A percentile compares a stretch with the other conserved stretches of the same genome.
phyloP scores from a whole-genome alignment of 495 filamentous ascomycete genomes.

The Aspergillus biplanus region DNA sequence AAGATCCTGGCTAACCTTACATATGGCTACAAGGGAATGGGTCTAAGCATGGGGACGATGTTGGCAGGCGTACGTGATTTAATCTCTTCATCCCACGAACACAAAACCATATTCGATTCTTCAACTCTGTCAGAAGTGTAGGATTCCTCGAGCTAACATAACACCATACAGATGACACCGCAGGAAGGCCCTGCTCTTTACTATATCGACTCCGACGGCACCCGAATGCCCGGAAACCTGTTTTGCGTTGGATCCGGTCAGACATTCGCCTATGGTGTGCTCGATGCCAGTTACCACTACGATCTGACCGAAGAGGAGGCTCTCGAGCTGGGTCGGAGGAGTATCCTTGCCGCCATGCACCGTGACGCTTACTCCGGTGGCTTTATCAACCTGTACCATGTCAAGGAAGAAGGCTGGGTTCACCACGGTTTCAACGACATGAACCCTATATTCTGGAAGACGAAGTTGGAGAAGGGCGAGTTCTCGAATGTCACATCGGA shows the following conservation, averaged over 20 bases:
- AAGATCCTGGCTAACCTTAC: slow-evolving; percentile 99
- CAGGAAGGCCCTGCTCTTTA: slow-evolving; percentile 97
- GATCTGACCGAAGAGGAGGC: slow-evolving; percentile 85
- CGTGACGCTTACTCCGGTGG: slow-evolving; percentile 97
- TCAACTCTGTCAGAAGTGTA: background rate
- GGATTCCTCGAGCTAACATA: background rate
- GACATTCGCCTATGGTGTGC: slow-evolving; percentile 97
- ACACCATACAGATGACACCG: slow-evolving; percentile 60
- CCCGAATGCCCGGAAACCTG: slow-evolving; percentile 86
- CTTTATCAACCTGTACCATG: slow-evolving; percentile 97
- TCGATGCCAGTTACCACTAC: slow-evolving; percentile 93
- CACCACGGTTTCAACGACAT: slow-evolving; percentile 97
- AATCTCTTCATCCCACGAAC: too few species aligned
- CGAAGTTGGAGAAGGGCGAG: slow-evolving; percentile 95
- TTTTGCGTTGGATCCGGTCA: slow-evolving; percentile 98
- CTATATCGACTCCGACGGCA: slow-evolving; percentile 99
- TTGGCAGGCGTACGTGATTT: slow-evolving; percentile 76
- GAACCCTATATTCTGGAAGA: slow-evolving; percentile 98
- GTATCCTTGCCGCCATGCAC: slow-evolving; percentile 96
- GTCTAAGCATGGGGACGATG: slow-evolving; percentile 98
- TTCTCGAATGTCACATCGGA: slow-evolving; percentile 94
- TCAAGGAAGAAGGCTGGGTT: slow-evolving; percentile 98
- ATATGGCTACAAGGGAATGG: slow-evolving; percentile 98
- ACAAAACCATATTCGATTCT: too few species aligned
- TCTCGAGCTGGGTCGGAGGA: slow-evolving; percentile 83